These are phyloP conservation scores for Quillaja saponaria DNA, from an alignment of 306 rosid species.

Conservation along the genomic window DNA sequence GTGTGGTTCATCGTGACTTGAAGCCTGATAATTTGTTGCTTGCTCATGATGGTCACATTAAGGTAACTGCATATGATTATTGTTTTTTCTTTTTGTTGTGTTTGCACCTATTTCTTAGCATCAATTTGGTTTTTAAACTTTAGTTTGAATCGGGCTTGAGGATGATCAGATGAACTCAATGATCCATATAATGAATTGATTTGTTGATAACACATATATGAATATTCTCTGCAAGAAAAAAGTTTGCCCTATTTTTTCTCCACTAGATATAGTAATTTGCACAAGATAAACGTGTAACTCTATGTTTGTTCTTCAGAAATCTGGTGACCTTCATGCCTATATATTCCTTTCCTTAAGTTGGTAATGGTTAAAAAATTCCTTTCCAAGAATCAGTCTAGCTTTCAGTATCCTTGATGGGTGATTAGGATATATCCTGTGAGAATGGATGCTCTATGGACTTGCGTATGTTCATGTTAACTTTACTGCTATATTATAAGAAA, in stretches of 20 bases:
- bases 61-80: conserved; percentile 49
- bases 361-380: neutral
- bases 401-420: neutral
- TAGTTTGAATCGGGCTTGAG: conserved; percentile 9
- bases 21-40: conserved; percentile 97
- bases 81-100: neutral
- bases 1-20: conserved; percentile 94
- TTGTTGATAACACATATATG: too few species aligned
- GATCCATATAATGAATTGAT: too few species aligned
- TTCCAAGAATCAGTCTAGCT: neutral
- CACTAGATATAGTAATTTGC: neutral
- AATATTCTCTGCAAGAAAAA: too few species aligned
- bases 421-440: neutral
- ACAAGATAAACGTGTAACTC: neutral
- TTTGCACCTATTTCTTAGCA: neutral
- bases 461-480: neutral
- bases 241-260: neutral
- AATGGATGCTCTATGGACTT: conserved; percentile 2
- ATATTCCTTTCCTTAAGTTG: conserved; percentile 6
- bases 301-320: neutral
- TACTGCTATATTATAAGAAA: neutral
- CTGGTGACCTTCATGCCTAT: neutral
- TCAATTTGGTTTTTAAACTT: conserved; percentile 6
- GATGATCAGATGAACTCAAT: neutral
- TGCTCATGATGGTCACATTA: conserved; percentile 97